These are phyloP conservation scores for Centrapalus pauciflorus DNA, from an alignment of 129 eudicot species.

Conservation along the genomic window DNA sequence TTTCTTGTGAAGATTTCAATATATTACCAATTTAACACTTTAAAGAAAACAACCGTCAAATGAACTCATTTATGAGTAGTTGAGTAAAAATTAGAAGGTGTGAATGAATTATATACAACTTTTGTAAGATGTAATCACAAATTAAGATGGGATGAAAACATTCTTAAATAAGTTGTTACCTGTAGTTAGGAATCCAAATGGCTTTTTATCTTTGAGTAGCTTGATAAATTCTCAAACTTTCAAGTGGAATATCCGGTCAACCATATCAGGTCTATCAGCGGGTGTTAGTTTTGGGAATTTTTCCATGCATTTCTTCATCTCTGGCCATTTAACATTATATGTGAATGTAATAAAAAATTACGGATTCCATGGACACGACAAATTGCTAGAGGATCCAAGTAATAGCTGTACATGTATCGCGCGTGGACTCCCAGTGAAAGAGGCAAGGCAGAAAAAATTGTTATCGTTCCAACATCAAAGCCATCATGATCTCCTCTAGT, in stretches of 20 bases:
- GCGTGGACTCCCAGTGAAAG: slow-evolving; percentile 8
- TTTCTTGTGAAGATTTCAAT: too few species aligned
- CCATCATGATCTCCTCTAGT: not conserved
- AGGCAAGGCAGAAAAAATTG: not conserved
- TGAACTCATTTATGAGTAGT: too few species aligned
- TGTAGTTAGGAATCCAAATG: not conserved
- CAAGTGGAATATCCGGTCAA: not conserved
- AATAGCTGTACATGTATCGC: slow-evolving; percentile 2
- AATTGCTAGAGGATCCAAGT: not conserved
- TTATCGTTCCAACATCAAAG: not conserved
- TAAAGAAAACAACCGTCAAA: too few species aligned
- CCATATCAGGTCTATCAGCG: not conserved
- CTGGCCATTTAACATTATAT: not conserved
- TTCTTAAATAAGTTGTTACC: too few species aligned
- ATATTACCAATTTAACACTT: too few species aligned
- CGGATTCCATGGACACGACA: not conserved
- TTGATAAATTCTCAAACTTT: not conserved
- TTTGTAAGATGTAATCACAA: too few species aligned
- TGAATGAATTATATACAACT: too few species aligned
- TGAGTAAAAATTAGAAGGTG: too few species aligned
- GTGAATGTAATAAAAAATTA: not conserved
- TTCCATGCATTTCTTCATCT: not conserved
- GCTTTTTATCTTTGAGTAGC: not conserved
- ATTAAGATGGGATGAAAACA: too few species aligned
- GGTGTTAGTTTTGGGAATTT: not conserved